Evolutionary conservation across 108 stramenopile genomes (phyloP).

Genomic region (Bacterosira constricta): DNA sequence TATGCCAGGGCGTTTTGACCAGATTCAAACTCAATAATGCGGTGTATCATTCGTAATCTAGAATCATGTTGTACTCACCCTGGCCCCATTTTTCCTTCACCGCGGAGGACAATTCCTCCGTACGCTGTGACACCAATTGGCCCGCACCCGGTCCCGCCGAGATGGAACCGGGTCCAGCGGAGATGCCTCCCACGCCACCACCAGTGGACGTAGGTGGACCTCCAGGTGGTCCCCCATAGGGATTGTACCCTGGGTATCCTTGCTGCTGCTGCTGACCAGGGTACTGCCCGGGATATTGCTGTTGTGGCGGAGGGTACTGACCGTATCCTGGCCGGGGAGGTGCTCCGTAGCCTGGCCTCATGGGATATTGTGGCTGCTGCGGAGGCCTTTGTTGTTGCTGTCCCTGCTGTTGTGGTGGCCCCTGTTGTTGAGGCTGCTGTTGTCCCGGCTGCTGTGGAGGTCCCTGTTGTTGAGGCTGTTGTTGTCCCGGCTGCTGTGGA

Average conservation of each 20-base stretch:
- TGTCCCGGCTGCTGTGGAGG: constrained; percentile 1
- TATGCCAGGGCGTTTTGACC: too few species aligned
- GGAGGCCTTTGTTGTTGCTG: constrained; percentile 1
- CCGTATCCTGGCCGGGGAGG: constrained; percentile 14
- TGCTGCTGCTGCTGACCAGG: constrained; percentile 1
- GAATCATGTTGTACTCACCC: not conserved
- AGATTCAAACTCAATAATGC: not conserved
- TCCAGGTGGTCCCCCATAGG: constrained; percentile 11
- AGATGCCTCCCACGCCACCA: not conserved
- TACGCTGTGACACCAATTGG: constrained; percentile 38
- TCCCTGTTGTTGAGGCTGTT: not conserved
- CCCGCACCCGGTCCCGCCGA: constrained; percentile 31
- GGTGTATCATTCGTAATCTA: not conserved
- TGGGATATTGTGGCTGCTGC: too few species aligned
- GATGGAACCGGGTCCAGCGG: not conserved
- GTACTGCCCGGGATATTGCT: not conserved
- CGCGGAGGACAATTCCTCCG: constrained; percentile 35
- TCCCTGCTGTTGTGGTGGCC: not conserved
- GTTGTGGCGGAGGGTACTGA: constrained; percentile 16
- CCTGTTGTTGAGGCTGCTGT: constrained; percentile 5
- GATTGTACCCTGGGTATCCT: not conserved
- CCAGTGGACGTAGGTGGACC: not conserved
- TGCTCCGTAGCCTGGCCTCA: too few species aligned
- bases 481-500: constrained; percentile 9
- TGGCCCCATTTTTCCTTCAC: constrained; percentile 51